Conservation (phyloP, 192 early-diverging fungal genomes). For the Hyaloraphidium curvatum region DNA sequence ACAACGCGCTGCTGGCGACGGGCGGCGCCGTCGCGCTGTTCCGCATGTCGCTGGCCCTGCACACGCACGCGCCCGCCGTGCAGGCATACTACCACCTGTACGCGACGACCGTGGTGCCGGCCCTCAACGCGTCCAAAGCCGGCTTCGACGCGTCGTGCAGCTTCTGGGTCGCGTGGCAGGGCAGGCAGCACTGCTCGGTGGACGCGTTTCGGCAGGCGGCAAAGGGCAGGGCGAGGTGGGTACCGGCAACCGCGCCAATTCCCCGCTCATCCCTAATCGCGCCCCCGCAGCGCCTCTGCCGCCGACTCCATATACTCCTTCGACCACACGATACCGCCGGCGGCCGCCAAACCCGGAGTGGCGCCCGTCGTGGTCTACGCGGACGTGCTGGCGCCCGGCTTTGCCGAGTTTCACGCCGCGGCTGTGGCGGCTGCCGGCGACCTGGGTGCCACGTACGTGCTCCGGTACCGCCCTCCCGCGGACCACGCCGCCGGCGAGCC, state of each 20-base stretch:
- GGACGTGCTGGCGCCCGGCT: constrained; percentile 35
- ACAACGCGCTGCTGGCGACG: background rate
- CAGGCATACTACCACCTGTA: constrained; percentile 71
- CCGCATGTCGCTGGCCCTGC: constrained; percentile 46
- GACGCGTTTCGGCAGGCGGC: constrained; percentile 22
- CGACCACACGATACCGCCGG: constrained; percentile 33
- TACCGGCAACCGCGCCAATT: background rate
- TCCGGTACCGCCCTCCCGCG: constrained; percentile 47
- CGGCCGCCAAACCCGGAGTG: constrained; percentile 2
- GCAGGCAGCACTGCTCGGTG: constrained; percentile 40
- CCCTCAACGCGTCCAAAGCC: constrained; percentile 14
- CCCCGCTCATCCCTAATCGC: background rate
- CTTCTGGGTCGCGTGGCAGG: constrained; percentile 32
- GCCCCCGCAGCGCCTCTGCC: background rate
- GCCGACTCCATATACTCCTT: constrained; percentile 20
- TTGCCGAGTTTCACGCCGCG: constrained; percentile 33
- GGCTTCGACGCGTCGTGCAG: constrained; percentile 10
- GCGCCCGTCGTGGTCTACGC: constrained; percentile 52
- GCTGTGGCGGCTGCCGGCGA: constrained; percentile 27
- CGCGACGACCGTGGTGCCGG: constrained; percentile 39
- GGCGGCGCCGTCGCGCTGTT: constrained; percentile 33
- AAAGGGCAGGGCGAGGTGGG: constrained; percentile 1
- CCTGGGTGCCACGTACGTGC: constrained; percentile 32
- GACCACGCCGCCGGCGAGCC: background rate
- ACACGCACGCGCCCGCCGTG: constrained; percentile 53